These are phyloP conservation scores for Ustilago trichophora DNA, from an alignment of 1,284 basidiomycete species.

Conservation along the genomic window DNA sequence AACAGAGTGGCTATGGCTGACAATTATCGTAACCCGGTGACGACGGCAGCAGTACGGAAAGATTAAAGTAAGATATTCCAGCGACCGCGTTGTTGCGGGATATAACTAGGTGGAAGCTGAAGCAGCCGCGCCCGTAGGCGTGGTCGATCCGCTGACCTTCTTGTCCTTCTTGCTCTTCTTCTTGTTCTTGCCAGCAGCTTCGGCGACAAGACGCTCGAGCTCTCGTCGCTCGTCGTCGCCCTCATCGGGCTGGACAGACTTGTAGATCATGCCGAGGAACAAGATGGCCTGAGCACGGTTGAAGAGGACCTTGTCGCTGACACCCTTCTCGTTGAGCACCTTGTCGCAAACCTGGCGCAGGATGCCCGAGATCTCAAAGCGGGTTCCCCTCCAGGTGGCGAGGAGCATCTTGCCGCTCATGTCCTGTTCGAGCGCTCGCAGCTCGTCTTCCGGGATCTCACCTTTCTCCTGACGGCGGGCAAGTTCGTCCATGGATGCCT, in stretches of 20 bases:
- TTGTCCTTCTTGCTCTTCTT: conserved; percentile 61
- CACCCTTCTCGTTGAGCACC: conserved; percentile 65
- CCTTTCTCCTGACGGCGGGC: conserved; percentile 87
- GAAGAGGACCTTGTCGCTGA: conserved; percentile 60
- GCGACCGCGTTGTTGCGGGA: too few relatives aligned
- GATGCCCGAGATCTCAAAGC: conserved; percentile 61
- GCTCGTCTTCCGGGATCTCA: conserved; percentile 77
- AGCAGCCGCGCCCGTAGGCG: conserved; percentile 18
- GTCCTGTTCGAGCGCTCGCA: conserved; percentile 86
- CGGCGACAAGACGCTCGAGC: conserved; percentile 68
- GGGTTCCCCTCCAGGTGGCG: conserved; percentile 58
- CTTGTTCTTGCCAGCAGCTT: conserved; percentile 68
- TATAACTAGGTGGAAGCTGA: conserved; percentile 6
- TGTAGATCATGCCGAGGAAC: conserved; percentile 64
- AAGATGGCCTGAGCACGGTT: conserved; percentile 62
- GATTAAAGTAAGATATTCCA: too few relatives aligned
- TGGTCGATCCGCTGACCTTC: conserved; percentile 17
- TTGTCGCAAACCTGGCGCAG: conserved; percentile 62
- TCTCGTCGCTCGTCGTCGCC: conserved; percentile 64
- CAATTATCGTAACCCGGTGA: too few relatives aligned
- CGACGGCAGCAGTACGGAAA: too few relatives aligned
- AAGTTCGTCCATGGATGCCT: conserved; percentile 79
- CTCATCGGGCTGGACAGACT: conserved; percentile 61
- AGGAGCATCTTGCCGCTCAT: conserved; percentile 80
- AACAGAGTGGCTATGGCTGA: too few relatives aligned